Conservation (phyloP, 495 filamentous ascomycete genomes). For the Xylaria venustula region DNA sequence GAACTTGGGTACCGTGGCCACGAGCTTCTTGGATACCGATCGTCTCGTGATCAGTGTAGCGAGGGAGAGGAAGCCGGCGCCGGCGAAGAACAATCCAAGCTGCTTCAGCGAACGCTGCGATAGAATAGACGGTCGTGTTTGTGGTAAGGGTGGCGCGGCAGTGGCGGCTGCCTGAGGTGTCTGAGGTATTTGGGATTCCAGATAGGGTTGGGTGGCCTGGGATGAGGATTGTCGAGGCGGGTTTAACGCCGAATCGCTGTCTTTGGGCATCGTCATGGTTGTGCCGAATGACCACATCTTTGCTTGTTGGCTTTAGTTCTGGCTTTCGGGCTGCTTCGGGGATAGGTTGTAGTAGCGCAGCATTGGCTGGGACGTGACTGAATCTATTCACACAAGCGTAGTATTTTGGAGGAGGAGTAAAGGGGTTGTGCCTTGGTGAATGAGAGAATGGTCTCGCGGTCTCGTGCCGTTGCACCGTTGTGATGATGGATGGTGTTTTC, state of each 20-base stretch:
- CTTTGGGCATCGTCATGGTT: constrained; percentile 33
- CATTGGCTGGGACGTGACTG: not conserved
- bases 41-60: constrained; percentile 71
- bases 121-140: constrained; percentile 15
- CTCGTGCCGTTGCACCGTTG: no score
- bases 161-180: not conserved
- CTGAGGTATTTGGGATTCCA: constrained; percentile 11
- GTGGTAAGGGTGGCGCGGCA: not conserved
- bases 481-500: no score
- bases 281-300: constrained; percentile 34
- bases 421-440: no score
- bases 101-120: constrained; percentile 48
- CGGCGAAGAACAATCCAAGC: constrained; percentile 64
- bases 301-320: not conserved
- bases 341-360: not conserved
- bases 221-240: not conserved
- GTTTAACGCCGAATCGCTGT: constrained; percentile 21
- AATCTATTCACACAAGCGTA: not conserved
- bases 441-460: no score
- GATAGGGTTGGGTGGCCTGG: not conserved
- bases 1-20: constrained; percentile 58
- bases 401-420: not conserved
- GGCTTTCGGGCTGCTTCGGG: not conserved
- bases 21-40: constrained; percentile 54
- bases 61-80: constrained; percentile 68